Conservation (phyloP, 192 early-diverging fungal species). For the Backusella psychrophila region DNA sequence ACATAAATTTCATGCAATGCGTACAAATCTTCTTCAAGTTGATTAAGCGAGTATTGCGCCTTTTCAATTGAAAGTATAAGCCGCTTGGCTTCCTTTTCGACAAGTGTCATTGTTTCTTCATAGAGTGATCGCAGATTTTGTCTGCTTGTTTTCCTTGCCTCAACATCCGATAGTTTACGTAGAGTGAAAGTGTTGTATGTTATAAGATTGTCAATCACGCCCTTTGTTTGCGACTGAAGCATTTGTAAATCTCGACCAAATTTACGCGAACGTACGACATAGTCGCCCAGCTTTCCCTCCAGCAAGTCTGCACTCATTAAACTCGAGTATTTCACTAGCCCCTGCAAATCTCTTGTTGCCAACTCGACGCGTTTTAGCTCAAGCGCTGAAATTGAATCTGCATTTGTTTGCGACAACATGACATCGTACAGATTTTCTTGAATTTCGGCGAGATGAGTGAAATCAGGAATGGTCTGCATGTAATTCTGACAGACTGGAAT, state of each 20-base stretch:
- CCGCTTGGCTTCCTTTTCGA: constrained; percentile 31
- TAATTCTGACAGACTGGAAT: not conserved
- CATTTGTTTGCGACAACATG: constrained; percentile 34
- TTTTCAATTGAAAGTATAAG: constrained; percentile 31
- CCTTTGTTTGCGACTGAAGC: constrained; percentile 46
- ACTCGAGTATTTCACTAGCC: constrained; percentile 46
- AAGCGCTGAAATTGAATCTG: constrained; percentile 33
- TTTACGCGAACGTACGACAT: constrained; percentile 34
- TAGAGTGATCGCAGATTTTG: constrained; percentile 29
- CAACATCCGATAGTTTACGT: constrained; percentile 30
- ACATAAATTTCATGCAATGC: constrained; percentile 44
- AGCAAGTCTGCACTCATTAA: constrained; percentile 31
- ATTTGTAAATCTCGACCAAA: constrained; percentile 46
- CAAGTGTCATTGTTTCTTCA: constrained; percentile 32
- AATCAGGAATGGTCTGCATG: constrained; percentile 41
- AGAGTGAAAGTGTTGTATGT: constrained; percentile 47
- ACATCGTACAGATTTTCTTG: constrained; percentile 44
- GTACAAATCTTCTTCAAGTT: constrained; percentile 38
- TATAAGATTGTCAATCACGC: constrained; percentile 50
- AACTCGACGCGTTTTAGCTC: constrained; percentile 48
- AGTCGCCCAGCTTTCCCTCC: constrained; percentile 37
- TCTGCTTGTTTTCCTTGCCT: constrained; percentile 30
- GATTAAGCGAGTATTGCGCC: constrained; percentile 30
- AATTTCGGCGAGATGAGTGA: constrained; percentile 45
- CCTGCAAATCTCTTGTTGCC: constrained; percentile 47